Conservation (phyloP, 164 flowering plant species). For the Vitis rupestris region DNA sequence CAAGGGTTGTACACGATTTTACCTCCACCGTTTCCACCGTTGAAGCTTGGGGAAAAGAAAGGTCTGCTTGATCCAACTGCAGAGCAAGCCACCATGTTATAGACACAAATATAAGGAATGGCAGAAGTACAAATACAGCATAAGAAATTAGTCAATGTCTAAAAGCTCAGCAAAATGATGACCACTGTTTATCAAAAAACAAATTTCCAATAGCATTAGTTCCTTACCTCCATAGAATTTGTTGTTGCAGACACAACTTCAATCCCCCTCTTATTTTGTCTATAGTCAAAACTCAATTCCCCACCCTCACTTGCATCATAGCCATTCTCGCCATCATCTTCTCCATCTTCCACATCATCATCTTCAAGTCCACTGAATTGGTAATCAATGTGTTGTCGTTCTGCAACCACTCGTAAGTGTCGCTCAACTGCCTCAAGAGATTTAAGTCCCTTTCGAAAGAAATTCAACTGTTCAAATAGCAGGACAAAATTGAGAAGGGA, state of each 20-base stretch:
- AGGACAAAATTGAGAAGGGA: constrained; percentile 15
- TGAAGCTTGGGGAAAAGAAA: constrained; percentile 38
- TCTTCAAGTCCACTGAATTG: constrained; percentile 82
- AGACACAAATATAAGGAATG: not conserved
- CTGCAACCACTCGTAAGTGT: constrained; percentile 60
- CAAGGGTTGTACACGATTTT: constrained; percentile 7
- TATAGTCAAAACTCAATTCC: constrained; percentile 83
- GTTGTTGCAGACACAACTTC: constrained; percentile 46
- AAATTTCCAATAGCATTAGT: not conserved
- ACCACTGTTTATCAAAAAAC: not conserved
- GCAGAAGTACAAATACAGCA: not conserved
- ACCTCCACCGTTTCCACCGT: constrained; percentile 50
- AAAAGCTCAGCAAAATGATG: not conserved
- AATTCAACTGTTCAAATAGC: constrained; percentile 51
- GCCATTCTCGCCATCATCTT: constrained; percentile 33
- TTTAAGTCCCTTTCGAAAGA: constrained; percentile 73
- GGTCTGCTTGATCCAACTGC: constrained; percentile 68
- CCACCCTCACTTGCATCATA: constrained; percentile 48
- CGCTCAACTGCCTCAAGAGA: constrained; percentile 88
- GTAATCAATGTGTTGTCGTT: constrained; percentile 84
- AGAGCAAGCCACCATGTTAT: constrained; percentile 8
- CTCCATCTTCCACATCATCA: constrained; percentile 38
- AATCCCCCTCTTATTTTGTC: constrained; percentile 36
- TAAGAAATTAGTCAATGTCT: not conserved
- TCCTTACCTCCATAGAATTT: constrained; percentile 73